A percentile compares a stretch with the other conserved stretches of the same genome.
Evolutionary conservation across 2,329 filamentous ascomycete species (phyloP).

Genomic region (Colletotrichum paranaense): DNA sequence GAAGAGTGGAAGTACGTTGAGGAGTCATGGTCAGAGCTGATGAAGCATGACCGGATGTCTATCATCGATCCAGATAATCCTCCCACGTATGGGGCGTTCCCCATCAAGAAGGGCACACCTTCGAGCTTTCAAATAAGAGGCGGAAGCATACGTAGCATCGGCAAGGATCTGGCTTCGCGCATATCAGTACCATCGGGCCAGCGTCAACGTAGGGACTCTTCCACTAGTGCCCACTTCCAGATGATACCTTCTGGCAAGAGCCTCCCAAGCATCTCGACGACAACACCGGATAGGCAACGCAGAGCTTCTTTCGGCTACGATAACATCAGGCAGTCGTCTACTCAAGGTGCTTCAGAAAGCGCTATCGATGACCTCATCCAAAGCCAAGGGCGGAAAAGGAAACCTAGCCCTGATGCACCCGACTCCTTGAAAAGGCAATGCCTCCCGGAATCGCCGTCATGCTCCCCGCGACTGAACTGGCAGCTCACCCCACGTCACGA

Average conservation of each 20-base stretch:
- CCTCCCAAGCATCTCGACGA: background rate
- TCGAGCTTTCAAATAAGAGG: conserved; percentile 2
- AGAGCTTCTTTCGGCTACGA: background rate
- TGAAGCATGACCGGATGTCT: background rate
- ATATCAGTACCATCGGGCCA: background rate
- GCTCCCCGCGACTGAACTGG: background rate
- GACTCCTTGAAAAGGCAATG: conserved; percentile 2
- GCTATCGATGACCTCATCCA: conserved; percentile 7
- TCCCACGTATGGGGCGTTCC: background rate
- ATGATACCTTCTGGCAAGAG: background rate
- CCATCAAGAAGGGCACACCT: background rate
- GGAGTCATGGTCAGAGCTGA: background rate
- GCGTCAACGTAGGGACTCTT: background rate
- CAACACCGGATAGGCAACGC: background rate
- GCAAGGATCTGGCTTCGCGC: background rate
- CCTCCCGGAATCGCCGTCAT: background rate
- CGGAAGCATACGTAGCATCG: background rate
- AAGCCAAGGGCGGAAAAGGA: conserved; percentile 12
- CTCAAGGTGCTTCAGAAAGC: background rate
- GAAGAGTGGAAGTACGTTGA: conserved; percentile 6
- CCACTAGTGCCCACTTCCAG: background rate
- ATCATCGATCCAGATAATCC: background rate
- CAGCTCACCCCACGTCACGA: background rate
- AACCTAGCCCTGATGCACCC: background rate
- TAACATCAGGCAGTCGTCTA: background rate